phyloP scores from a whole-genome alignment of 441 rosid species.

The Melianthus villosus region DNA sequence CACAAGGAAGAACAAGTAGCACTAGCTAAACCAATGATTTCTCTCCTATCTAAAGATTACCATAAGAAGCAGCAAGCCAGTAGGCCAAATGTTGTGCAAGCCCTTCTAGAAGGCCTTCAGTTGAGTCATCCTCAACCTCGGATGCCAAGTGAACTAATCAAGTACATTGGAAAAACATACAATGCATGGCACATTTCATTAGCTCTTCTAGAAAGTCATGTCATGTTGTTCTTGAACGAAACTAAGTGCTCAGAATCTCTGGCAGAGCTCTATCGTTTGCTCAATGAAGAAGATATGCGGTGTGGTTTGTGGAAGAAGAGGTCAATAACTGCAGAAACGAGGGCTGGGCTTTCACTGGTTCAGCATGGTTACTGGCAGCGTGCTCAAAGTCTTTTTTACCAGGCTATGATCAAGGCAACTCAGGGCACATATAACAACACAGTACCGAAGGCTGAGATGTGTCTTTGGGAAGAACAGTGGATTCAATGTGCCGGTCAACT shows the following conservation, averaged over 20 bases:
- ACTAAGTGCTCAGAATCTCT: constrained; percentile 79
- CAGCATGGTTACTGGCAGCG: constrained; percentile 98
- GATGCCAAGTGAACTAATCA: constrained; percentile 94
- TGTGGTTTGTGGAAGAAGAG: constrained; percentile 95
- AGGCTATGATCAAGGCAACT: constrained; percentile 95
- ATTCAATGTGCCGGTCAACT: constrained; percentile 81
- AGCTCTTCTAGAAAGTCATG: constrained; percentile 86
- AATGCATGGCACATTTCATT: constrained; percentile 96
- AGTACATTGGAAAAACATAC: constrained; percentile 87
- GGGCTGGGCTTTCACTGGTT: constrained; percentile 87
- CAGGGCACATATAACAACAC: constrained; percentile 93
- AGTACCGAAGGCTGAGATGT: constrained; percentile 96
- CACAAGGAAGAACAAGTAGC: constrained; percentile 71
- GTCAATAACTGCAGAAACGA: constrained; percentile 76
- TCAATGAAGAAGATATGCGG: constrained; percentile 96
- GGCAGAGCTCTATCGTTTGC: constrained; percentile 86
- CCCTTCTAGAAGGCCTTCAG: constrained; percentile 95
- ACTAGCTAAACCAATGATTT: constrained; percentile 79
- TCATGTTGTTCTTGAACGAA: constrained; percentile 71
- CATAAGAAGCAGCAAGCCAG: constrained; percentile 86
- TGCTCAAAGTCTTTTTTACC: constrained; percentile 83
- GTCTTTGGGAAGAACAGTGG: constrained; percentile 99
- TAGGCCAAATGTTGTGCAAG: constrained; percentile 97
- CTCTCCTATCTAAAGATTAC: constrained; percentile 75
- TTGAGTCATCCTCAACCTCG: constrained; percentile 98